A percentile compares a stretch with the other conserved stretches of the same genome.
Conservation (phyloP, 192 early-diverging fungal species). For the Thamnidium elegans region DNA sequence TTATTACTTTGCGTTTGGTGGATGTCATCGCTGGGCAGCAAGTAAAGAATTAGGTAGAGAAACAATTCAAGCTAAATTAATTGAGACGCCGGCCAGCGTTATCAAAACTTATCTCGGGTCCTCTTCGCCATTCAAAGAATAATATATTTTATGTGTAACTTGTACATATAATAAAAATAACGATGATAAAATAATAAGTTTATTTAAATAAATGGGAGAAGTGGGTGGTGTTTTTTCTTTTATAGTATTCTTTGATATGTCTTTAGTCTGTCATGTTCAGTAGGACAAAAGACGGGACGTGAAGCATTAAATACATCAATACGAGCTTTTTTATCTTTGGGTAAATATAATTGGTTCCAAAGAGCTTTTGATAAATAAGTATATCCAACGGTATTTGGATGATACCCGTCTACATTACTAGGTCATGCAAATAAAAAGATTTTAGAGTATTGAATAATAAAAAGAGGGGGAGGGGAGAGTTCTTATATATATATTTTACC, state of each 20-base stretch:
- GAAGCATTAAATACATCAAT: too few relatives aligned
- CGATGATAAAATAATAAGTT: too few relatives aligned
- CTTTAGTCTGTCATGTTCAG: slow-evolving; percentile 5
- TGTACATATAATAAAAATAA: too few relatives aligned
- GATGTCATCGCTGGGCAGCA: slow-evolving; percentile 28
- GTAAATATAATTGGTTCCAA: too few relatives aligned
- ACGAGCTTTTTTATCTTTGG: too few relatives aligned
- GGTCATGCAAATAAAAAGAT: not conserved
- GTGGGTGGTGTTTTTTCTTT: too few relatives aligned
- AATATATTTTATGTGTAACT: too few relatives aligned
- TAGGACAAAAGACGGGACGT: slow-evolving; percentile 1
- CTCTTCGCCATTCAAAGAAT: slow-evolving; percentile 19
- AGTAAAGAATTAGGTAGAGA: slow-evolving; percentile 20
- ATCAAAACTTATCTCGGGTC: slow-evolving; percentile 23
- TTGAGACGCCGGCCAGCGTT: slow-evolving; percentile 19
- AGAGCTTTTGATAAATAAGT: not conserved
- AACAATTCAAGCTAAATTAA: slow-evolving; percentile 17
- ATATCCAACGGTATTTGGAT: not conserved
- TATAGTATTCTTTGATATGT: not conserved
- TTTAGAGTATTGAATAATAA: not conserved
- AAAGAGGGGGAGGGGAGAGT: too few relatives aligned
- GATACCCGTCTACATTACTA: slow-evolving; percentile 17
- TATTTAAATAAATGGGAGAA: too few relatives aligned
- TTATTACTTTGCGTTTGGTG: slow-evolving; percentile 28
- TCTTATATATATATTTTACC: not conserved